Evolutionary conservation across 257 asterid genomes (phyloP).

Genomic region (Mitragyna speciosa): DNA sequence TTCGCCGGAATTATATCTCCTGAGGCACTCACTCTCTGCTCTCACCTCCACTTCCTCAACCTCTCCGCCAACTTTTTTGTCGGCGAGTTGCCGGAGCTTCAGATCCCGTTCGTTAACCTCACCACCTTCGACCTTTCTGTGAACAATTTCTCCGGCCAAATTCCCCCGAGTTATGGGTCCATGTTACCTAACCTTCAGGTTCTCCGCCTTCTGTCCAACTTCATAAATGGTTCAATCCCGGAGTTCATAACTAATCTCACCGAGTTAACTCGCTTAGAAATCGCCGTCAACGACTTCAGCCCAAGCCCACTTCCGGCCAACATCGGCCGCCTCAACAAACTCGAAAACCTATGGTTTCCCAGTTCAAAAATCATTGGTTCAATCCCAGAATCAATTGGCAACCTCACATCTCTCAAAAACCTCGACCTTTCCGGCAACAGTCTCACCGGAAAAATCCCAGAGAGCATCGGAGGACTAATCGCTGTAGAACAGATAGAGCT

Average conservation of each 20-base stretch:
- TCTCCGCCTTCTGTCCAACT: slow-evolving; percentile 45
- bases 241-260: slow-evolving; percentile 56
- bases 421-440: slow-evolving; percentile 57
- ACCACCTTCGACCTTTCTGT: slow-evolving; percentile 46
- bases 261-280: slow-evolving; percentile 51
- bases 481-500: slow-evolving; percentile 51
- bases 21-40: slow-evolving; percentile 49
- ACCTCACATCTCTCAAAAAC: slow-evolving; percentile 40
- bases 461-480: slow-evolving; percentile 48
- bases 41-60: slow-evolving; percentile 47
- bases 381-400: slow-evolving; percentile 61
- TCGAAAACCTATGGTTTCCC: slow-evolving; percentile 39
- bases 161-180: slow-evolving; percentile 57
- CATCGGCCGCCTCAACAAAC: slow-evolving; percentile 64
- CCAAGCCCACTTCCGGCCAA: slow-evolving; percentile 54
- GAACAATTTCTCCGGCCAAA: slow-evolving; percentile 70
- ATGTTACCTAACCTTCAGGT: slow-evolving; percentile 46
- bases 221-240: slow-evolving; percentile 70
- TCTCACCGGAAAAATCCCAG: slow-evolving; percentile 65
- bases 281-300: slow-evolving; percentile 45
- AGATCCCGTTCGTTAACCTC: slow-evolving; percentile 39
- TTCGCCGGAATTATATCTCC: slow-evolving; percentile 46
- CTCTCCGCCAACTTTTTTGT: slow-evolving; percentile 56
- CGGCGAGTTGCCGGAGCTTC: slow-evolving; percentile 59
- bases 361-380: slow-evolving; percentile 46